Conservation (phyloP, 1,139 yeast genomes). For the Geotrichum candidum region DNA sequence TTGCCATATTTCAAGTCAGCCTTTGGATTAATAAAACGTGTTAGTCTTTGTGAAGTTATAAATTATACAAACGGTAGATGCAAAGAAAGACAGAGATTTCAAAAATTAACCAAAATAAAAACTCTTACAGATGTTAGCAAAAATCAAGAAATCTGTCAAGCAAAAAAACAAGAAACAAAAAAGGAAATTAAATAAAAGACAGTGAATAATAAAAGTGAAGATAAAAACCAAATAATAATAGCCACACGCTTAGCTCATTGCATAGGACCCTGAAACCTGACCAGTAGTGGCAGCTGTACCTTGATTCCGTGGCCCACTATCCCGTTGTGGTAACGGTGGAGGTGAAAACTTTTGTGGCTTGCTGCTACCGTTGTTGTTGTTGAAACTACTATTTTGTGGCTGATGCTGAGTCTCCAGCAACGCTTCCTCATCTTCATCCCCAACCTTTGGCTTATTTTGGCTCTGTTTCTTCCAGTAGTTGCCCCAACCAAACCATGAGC, state of each 20-base stretch:
- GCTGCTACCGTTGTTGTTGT: background rate
- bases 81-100: too few relatives aligned
- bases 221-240: too few relatives aligned
- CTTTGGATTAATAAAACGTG: too few relatives aligned
- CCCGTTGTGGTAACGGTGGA: background rate
- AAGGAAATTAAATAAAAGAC: too few relatives aligned
- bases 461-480: slow-evolving; percentile 1
- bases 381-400: background rate
- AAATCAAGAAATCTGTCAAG: too few relatives aligned
- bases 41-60: too few relatives aligned
- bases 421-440: background rate
- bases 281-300: background rate
- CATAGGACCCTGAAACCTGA: background rate
- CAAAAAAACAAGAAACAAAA: background rate
- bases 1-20: too few relatives aligned
- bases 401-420: background rate
- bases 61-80: too few relatives aligned
- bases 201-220: background rate
- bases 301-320: background rate
- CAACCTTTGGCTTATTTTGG: background rate
- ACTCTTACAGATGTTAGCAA: too few relatives aligned
- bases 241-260: background rate
- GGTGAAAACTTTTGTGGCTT: background rate
- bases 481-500: slow-evolving; percentile 12
- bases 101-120: too few relatives aligned